Base-by-base conservation (phyloP, 2,329 filamentous ascomycete species). In the Coniochaeta ligniaria region DNA sequence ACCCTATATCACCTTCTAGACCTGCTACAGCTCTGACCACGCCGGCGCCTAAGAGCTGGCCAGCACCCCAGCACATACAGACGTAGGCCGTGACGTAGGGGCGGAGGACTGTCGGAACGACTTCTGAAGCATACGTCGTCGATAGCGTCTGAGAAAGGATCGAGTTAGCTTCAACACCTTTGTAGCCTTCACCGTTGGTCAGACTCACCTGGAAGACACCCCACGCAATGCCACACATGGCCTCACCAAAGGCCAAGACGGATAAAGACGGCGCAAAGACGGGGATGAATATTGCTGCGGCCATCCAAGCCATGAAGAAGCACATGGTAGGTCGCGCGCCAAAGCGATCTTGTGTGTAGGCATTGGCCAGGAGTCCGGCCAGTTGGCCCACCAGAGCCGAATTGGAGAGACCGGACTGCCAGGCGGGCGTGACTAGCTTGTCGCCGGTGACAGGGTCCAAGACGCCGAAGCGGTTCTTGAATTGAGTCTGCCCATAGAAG, bases 321-420 rank as follows among this genome's bases (percentile, higher is more conserved):
- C 77, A 70, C 66, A 78, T 72, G 0, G 72, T 75, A 62, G 69
- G 66, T 11, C 72, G 67, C 55, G 72, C 74, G 0, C 75, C 75
- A 17, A 71, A 73, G 1, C 65, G 66, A 50, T 81, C 77, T 6
- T 75, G 72, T 2, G 76, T 60, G 56, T 71, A 74, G 1, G 77
- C 78, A 50, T 76, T 79, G 28, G 77, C 63, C 17, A 77, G 64
- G 1, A 80, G 69, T 0, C 80, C 79, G 1, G 77, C 41, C 3
- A 82, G 74, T 35, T 76, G 73, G 1, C 80, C 79, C 4, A 77
- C 73, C 3, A 73, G 66, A 0, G 75, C 72, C 2, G 74, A 78
- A 24, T 79, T 80, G 3, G 72, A 72, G 0, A 82, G 67, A 0
- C 73, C 78, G 0, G 77, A 74, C 62, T 81, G 78, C 80, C 79